Conservation (phyloP, 306 rosid genomes). For the Citrullus colocynthis region DNA sequence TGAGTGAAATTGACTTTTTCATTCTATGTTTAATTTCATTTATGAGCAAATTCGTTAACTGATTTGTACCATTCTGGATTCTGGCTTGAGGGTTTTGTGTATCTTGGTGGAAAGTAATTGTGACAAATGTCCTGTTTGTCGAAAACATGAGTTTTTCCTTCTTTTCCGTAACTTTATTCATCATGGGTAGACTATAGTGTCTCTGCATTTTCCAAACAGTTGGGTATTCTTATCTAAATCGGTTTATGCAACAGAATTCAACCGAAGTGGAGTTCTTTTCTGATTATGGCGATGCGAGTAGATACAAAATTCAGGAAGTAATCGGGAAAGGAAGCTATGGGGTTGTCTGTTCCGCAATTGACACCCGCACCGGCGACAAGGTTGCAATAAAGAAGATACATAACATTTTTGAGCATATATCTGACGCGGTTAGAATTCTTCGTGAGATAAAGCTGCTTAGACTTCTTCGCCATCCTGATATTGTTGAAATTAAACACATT, state of each 20-base stretch:
- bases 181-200: not conserved
- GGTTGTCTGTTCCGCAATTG: slow-evolving; percentile 88
- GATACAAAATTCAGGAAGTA: slow-evolving; percentile 87
- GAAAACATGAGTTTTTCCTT: not conserved
- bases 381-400: slow-evolving; percentile 95
- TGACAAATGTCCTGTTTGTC: not conserved
- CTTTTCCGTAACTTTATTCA: not conserved
- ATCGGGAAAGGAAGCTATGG: slow-evolving; percentile 96
- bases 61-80: not conserved
- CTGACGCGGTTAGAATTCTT: slow-evolving; percentile 95
- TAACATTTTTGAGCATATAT: slow-evolving; percentile 82
- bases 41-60: not conserved
- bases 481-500: slow-evolving; percentile 90
- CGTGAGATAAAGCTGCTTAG: slow-evolving; percentile 95
- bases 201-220: not conserved
- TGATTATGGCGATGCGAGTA: slow-evolving; percentile 75
- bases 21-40: not conserved
- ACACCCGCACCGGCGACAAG: slow-evolving; percentile 71
- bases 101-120: not conserved
- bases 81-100: not conserved
- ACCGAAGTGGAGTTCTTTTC: slow-evolving; percentile 83
- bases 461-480: slow-evolving; percentile 92
- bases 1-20: not conserved
- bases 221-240: slow-evolving; percentile 8
- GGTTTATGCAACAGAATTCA: slow-evolving; percentile 41